These are phyloP conservation scores for Daldinia sp. DNA, from an alignment of 2,329 filamentous ascomycete species.

Conservation along the genomic window DNA sequence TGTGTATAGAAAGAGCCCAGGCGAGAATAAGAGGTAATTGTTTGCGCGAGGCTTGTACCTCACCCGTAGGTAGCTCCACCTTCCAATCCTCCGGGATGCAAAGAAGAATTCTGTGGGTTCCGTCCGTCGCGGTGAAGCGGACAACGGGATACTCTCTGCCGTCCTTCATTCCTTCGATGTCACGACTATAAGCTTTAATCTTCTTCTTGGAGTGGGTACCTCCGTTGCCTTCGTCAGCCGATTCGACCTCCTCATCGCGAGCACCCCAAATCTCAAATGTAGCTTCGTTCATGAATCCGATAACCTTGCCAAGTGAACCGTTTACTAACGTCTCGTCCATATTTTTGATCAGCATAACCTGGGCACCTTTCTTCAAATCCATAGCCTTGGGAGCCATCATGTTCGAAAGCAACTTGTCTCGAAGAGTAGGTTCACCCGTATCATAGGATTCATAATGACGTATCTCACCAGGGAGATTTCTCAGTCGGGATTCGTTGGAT, in stretches of 20 bases:
- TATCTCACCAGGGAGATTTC: constrained; percentile 74
- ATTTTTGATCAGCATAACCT: constrained; percentile 99
- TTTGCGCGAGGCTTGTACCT: constrained; percentile 87
- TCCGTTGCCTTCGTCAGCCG: constrained; percentile 57
- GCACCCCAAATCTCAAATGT: constrained; percentile 54
- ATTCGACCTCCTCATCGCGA: constrained; percentile 55
- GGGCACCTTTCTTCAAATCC: constrained; percentile 88
- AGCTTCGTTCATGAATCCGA: constrained; percentile 74
- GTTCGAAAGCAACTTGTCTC: constrained; percentile 83
- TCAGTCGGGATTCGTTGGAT: constrained; percentile 82
- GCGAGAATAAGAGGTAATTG: constrained; percentile 91
- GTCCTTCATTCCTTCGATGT: constrained; percentile 59
- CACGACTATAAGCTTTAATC: constrained; percentile 63
- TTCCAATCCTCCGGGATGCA: constrained; percentile 95
- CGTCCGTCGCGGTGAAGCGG: constrained; percentile 83
- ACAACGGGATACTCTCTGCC: constrained; percentile 82
- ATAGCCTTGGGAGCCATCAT: constrained; percentile 92
- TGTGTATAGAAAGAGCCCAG: constrained; percentile 98
- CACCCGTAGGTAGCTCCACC: constrained; percentile 93
- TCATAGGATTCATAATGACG: constrained; percentile 81
- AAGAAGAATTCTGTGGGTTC: constrained; percentile 79
- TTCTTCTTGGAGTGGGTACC: constrained; percentile 64
- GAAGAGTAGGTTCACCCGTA: constrained; percentile 75
- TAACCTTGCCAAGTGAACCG: constrained; percentile 88
- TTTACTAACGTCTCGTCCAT: constrained; percentile 95